These are phyloP conservation scores for Cercospora sesami DNA, from an alignment of 2,329 filamentous ascomycete genomes.

Conservation along the genomic window DNA sequence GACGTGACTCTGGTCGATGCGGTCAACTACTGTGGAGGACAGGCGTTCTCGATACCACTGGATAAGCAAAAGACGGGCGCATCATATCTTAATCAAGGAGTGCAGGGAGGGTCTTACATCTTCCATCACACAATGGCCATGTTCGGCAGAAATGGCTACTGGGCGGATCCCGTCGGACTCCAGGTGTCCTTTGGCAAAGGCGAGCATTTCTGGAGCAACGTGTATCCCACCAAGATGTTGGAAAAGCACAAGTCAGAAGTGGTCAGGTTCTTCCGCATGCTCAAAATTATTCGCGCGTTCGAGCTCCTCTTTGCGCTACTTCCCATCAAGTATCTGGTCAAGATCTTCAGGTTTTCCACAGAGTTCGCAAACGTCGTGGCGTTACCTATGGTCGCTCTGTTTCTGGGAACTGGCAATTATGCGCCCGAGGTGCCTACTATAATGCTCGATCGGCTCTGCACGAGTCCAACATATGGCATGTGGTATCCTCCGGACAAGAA, in stretches of 20 bases:
- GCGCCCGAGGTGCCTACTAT: constrained; percentile 69
- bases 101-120: constrained; percentile 65
- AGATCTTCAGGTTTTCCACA: constrained; percentile 66
- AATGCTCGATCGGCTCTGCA: constrained; percentile 58
- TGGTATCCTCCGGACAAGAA: constrained; percentile 56
- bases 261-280: constrained; percentile 54
- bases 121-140: constrained; percentile 69
- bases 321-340: constrained; percentile 64
- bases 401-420: constrained; percentile 73
- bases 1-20: constrained; percentile 64
- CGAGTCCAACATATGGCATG: constrained; percentile 59
- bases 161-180: constrained; percentile 59
- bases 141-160: constrained; percentile 59
- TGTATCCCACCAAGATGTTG: constrained; percentile 61
- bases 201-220: constrained; percentile 65
- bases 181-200: constrained; percentile 66
- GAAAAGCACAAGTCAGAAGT: constrained; percentile 58
- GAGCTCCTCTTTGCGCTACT: constrained; percentile 61
- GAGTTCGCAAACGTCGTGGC: constrained; percentile 72
- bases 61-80: constrained; percentile 59
- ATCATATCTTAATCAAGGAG: constrained; percentile 62
- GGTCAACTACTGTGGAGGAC: constrained; percentile 60
- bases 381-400: constrained; percentile 69
- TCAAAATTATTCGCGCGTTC: constrained; percentile 60
- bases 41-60: constrained; percentile 59